A percentile compares a stretch with the other conserved stretches of the same genome.
Conservation (phyloP, 345 rosid genomes). For the Psidium friedrichsthalianum region DNA sequence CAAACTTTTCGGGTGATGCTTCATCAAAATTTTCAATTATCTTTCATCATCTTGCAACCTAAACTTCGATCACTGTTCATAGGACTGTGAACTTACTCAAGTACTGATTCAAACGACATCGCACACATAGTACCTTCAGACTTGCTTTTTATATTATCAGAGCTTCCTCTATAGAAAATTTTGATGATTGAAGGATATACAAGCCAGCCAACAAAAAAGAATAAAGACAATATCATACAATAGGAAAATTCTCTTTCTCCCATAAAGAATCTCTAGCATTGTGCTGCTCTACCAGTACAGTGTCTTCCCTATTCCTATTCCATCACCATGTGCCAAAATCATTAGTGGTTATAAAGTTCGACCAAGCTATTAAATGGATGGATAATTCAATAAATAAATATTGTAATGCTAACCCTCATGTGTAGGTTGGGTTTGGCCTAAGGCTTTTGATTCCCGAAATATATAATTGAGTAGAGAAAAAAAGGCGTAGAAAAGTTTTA, state of each 20-base stretch:
- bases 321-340: neutral
- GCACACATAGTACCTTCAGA: neutral
- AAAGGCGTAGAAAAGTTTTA: neutral
- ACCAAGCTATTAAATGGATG: neutral
- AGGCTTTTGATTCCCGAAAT: neutral
- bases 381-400: neutral
- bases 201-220: neutral
- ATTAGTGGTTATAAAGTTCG: neutral
- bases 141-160: neutral
- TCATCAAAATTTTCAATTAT: neutral
- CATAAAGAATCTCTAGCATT: neutral
- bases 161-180: neutral
- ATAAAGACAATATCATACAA: neutral
- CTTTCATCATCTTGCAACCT: neutral
- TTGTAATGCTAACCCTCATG: neutral
- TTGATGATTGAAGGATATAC: neutral
- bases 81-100: neutral
- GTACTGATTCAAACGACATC: neutral
- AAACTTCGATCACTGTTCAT: neutral
- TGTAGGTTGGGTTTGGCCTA: neutral
- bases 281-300: neutral
- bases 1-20: neutral
- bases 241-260: neutral
- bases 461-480: neutral
- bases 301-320: neutral